These are phyloP conservation scores for Melanomma pulvis-pyrius DNA, from an alignment of 495 filamentous ascomycete species.

Conservation along the genomic window DNA sequence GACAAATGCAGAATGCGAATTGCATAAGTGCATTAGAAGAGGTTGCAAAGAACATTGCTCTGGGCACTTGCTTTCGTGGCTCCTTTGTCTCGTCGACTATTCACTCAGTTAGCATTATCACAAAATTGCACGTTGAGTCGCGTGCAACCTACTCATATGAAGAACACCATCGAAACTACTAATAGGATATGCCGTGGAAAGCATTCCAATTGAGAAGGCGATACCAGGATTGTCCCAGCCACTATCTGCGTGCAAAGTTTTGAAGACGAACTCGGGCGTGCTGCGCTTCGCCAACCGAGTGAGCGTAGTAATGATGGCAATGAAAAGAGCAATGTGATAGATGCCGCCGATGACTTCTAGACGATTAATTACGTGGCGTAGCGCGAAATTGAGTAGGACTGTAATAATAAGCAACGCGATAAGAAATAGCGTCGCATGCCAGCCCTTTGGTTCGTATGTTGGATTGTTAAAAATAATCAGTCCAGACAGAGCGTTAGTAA, in stretches of 20 bases:
- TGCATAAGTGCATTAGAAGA: conserved; percentile 17
- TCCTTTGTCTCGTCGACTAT: conserved; percentile 36
- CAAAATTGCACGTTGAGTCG: not conserved
- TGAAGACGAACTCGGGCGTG: conserved; percentile 27
- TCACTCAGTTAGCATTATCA: not conserved
- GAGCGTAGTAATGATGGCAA: conserved; percentile 16
- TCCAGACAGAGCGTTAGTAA: conserved; percentile 20
- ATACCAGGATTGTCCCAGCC: conserved; percentile 30
- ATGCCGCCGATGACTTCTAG: conserved; percentile 23
- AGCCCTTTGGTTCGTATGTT: conserved; percentile 41
- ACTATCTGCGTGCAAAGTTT: conserved; percentile 13
- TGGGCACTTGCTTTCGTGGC: conserved; percentile 20
- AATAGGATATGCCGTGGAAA: not conserved
- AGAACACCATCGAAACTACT: conserved; percentile 33
- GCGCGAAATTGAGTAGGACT: conserved; percentile 57
- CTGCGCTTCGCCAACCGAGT: conserved; percentile 2
- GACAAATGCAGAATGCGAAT: conserved; percentile 14
- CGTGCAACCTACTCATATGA: conserved; percentile 31
- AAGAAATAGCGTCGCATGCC: conserved; percentile 20
- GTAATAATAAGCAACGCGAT: conserved; percentile 23
- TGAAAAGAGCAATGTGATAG: conserved; percentile 16
- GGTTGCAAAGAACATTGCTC: conserved; percentile 20
- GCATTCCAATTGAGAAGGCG: conserved; percentile 25
- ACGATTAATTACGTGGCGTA: conserved; percentile 6
- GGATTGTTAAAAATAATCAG: conserved; percentile 45